phyloP scores from a whole-genome alignment of 371 early-diverging fungal species.

The Mortierella sp. region DNA sequence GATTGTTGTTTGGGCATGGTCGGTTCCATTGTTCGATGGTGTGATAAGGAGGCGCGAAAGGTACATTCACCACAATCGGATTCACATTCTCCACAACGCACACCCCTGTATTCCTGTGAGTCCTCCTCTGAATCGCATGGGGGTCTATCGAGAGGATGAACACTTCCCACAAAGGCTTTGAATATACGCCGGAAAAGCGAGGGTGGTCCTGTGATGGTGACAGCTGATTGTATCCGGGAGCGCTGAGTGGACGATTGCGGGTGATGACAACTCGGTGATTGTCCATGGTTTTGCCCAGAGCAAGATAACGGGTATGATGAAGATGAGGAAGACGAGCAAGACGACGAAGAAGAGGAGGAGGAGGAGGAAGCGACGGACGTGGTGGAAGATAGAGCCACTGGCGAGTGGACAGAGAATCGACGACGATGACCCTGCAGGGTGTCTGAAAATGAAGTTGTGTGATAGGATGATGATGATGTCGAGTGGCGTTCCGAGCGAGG shows the following conservation, averaged over 20 bases:
- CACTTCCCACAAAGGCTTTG: constrained; percentile 29
- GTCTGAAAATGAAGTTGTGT: background rate
- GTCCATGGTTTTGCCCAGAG: background rate
- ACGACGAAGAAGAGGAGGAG: background rate
- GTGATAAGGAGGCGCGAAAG: no score
- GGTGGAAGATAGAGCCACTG: constrained; percentile 1
- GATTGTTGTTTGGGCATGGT: constrained; percentile 11
- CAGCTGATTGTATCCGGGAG: constrained; percentile 8
- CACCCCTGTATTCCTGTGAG: constrained; percentile 16
- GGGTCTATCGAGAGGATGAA: constrained; percentile 7
- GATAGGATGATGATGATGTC: constrained; percentile 9
- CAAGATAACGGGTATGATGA: background rate
- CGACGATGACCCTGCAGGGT: constrained; percentile 16
- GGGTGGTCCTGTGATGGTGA: constrained; percentile 8
- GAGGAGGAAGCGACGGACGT: constrained; percentile 7
- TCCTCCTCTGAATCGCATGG: background rate
- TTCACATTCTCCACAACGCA: constrained; percentile 28
- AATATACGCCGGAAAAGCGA: constrained; percentile 25
- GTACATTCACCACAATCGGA: constrained; percentile 12
- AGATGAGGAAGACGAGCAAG: background rate
- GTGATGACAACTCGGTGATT: background rate
- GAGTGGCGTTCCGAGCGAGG: no score
- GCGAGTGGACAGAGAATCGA: constrained; percentile 24
- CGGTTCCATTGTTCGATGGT: no score
- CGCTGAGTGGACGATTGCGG: constrained; percentile 2